Evolutionary conservation across 106 monocot species (phyloP).

Genomic region (Platanthera zijinensis): DNA sequence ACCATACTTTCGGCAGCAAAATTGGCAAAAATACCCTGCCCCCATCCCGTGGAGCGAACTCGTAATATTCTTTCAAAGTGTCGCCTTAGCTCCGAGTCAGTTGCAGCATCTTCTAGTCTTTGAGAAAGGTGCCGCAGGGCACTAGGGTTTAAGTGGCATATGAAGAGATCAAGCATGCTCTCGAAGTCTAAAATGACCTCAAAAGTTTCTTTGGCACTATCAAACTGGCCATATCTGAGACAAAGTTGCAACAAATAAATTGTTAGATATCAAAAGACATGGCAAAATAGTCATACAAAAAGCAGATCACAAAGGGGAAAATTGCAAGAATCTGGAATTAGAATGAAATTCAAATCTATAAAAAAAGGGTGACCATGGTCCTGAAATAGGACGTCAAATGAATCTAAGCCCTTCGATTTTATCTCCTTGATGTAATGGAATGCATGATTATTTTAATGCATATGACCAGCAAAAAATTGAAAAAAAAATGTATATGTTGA

Average conservation of each 20-base stretch:
- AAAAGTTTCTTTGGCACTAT: constrained; percentile 96
- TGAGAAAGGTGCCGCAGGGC: constrained; percentile 84
- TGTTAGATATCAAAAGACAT: background rate
- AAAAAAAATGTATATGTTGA: no score
- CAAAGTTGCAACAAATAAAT: background rate
- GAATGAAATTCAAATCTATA: background rate
- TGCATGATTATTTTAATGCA: no score
- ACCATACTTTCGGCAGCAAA: constrained; percentile 99
- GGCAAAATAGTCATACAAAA: background rate
- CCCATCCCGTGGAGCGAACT: constrained; percentile 86
- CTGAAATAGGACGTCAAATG: no score
- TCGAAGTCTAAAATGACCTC: constrained; percentile 90
- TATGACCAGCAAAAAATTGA: no score
- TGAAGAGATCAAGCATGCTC: constrained; percentile 95
- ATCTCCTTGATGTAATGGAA: no score
- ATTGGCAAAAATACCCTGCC: constrained; percentile 92
- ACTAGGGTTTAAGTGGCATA: constrained; percentile 96
- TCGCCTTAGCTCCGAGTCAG: constrained; percentile 76
- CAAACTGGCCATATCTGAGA: constrained; percentile 93
- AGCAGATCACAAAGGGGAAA: background rate
- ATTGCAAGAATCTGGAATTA: background rate
- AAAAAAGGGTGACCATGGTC: no score
- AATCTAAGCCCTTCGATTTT: no score
- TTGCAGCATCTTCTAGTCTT: constrained; percentile 70
- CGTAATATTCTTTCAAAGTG: constrained; percentile 90